Conservation (phyloP, 306 rosid species). For the Hylodesmum podocarpum region DNA sequence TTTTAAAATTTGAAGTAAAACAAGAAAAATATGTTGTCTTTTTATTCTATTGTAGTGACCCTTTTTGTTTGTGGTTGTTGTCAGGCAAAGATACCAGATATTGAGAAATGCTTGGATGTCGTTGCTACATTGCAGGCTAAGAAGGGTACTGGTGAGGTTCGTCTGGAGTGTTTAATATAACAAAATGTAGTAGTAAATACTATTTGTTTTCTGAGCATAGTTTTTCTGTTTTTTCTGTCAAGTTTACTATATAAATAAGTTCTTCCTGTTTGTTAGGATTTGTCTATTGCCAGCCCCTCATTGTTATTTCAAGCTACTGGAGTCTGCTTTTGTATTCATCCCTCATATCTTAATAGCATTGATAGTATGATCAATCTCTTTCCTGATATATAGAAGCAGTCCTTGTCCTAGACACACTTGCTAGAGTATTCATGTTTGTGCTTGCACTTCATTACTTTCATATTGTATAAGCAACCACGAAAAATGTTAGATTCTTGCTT, state of each 20-base stretch:
- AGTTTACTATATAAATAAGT: background rate
- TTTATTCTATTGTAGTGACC: background rate
- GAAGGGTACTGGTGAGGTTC: conserved; percentile 98
- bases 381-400: background rate
- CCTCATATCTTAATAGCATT: background rate
- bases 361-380: background rate
- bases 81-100: conserved; percentile 98
- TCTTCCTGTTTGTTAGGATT: background rate
- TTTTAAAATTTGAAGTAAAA: background rate
- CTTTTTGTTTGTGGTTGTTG: conserved; percentile 32
- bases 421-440: background rate
- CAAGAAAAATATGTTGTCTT: background rate
- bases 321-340: background rate
- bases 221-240: background rate
- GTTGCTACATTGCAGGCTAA: conserved; percentile 82
- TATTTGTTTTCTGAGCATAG: background rate
- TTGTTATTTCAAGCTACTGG: background rate
- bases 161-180: conserved; percentile 36
- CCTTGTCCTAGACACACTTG: background rate
- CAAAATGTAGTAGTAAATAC: background rate
- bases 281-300: background rate
- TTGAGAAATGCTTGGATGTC: conserved; percentile 83
- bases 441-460: background rate
- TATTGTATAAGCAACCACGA: background rate
- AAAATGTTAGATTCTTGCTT: background rate